A percentile compares a stretch with the other conserved stretches of the same genome.
Conservation (phyloP, 768 basidiomycete species). For the Glaciozyma antarctica region DNA sequence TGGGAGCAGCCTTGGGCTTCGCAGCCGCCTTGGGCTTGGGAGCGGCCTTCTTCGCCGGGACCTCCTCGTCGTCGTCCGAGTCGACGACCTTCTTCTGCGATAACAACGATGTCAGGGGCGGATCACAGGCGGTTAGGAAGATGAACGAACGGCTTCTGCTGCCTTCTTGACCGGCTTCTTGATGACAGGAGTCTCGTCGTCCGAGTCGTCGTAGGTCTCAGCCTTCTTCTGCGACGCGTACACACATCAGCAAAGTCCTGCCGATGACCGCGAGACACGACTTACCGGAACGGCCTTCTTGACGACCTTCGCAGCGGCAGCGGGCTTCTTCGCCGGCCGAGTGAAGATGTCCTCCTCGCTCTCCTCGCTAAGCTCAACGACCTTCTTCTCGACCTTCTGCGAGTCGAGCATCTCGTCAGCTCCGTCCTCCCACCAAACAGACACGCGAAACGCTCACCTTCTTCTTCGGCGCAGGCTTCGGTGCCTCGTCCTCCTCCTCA, state of each 20-base stretch:
- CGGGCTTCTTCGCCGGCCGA: background rate
- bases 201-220: too few relatives aligned
- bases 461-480: background rate
- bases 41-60: conserved; percentile 1
- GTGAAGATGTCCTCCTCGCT: background rate
- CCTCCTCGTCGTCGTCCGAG: conserved; percentile 7
- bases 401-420: background rate
- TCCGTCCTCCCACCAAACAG: background rate
- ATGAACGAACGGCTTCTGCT: too few relatives aligned
- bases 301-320: too few relatives aligned
- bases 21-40: conserved; percentile 2
- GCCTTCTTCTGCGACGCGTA: too few relatives aligned
- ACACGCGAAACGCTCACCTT: background rate
- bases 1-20: conserved; percentile 5
- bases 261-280: too few relatives aligned
- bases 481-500: background rate
- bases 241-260: too few relatives aligned
- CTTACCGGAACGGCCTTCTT: too few relatives aligned
- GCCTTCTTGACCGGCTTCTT: too few relatives aligned
- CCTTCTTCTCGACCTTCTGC: background rate
- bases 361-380: background rate
- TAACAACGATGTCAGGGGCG: too few relatives aligned
- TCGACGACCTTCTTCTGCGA: conserved; percentile 2
- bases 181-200: too few relatives aligned
- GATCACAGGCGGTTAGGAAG: too few relatives aligned